Evolutionary conservation across 2,329 filamentous ascomycete species (phyloP).

Genomic region (Rutstroemia sp.): DNA sequence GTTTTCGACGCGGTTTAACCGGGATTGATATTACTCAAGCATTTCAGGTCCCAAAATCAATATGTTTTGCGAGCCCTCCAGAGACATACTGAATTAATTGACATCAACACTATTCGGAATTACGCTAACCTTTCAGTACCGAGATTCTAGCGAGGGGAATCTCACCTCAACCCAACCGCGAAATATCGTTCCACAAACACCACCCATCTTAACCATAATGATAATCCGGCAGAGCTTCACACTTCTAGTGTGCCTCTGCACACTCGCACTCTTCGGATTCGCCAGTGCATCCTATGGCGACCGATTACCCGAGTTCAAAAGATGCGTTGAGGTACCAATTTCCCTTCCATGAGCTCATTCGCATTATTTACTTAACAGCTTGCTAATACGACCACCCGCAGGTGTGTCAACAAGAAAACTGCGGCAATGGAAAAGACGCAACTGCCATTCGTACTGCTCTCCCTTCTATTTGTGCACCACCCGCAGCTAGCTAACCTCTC

Average conservation of each 20-base stretch:
- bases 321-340: conserved; percentile 67
- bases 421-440: conserved; percentile 54
- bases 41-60: too few species aligned
- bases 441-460: conserved; percentile 23
- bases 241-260: conserved; percentile 13
- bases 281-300: conserved; percentile 73
- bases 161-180: too few species aligned
- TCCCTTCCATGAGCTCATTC: background rate
- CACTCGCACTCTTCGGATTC: conserved; percentile 31
- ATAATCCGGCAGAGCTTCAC: conserved; percentile 17
- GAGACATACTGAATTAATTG: too few species aligned
- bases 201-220: conserved; percentile 9
- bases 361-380: conserved; percentile 6
- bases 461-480: background rate
- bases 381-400: conserved; percentile 32
- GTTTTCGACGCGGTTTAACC: too few species aligned
- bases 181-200: background rate
- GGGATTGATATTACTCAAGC: too few species aligned
- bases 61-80: too few species aligned
- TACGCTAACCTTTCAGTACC: too few species aligned
- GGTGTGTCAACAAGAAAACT: conserved; percentile 79
- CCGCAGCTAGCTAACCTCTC: background rate
- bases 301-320: conserved; percentile 73
- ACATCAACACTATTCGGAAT: too few species aligned
- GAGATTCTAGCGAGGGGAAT: too few species aligned